Conservation (phyloP, 495 filamentous ascomycete species). For the Hypoxylon subgilvum region DNA sequence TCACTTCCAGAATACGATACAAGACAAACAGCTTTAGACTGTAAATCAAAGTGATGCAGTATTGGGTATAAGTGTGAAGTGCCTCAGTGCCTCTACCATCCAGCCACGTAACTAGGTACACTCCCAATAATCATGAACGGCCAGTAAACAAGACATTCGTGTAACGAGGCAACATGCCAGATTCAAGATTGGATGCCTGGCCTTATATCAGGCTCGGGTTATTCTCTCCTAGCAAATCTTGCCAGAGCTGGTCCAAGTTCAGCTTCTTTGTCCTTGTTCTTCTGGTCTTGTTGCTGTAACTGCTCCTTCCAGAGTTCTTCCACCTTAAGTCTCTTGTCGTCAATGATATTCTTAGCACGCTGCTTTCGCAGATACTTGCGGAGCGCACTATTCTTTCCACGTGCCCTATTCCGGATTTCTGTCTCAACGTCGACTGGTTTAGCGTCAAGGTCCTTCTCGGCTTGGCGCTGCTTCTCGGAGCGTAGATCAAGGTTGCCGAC, state of each 20-base stretch:
- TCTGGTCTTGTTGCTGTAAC: slow-evolving; percentile 47
- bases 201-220: slow-evolving; percentile 27
- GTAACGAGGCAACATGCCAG: slow-evolving; percentile 8
- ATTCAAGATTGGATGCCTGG: slow-evolving; percentile 12
- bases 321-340: slow-evolving; percentile 70
- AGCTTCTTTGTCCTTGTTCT: slow-evolving; percentile 50
- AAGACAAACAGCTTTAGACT: neutral
- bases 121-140: slow-evolving; percentile 11
- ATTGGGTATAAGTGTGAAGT: slow-evolving; percentile 25
- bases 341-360: slow-evolving; percentile 85
- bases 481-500: slow-evolving; percentile 83
- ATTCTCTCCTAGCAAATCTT: slow-evolving; percentile 56
- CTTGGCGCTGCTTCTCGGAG: slow-evolving; percentile 72
- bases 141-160: slow-evolving; percentile 17
- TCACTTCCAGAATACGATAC: slow-evolving; percentile 8
- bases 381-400: slow-evolving; percentile 90
- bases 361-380: slow-evolving; percentile 90
- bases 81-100: slow-evolving; percentile 18
- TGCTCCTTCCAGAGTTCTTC: slow-evolving; percentile 57
- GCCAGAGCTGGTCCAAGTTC: slow-evolving; percentile 55
- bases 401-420: slow-evolving; percentile 70
- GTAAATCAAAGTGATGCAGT: neutral
- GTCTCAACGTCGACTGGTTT: slow-evolving; percentile 75
- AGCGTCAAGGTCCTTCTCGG: slow-evolving; percentile 75
- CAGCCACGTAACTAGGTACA: slow-evolving; percentile 23